A percentile compares a stretch with the other conserved stretches of the same genome.
These are phyloP conservation scores for Suillus tomentosus DNA, from an alignment of 768 basidiomycete genomes.

Conservation along the genomic window DNA sequence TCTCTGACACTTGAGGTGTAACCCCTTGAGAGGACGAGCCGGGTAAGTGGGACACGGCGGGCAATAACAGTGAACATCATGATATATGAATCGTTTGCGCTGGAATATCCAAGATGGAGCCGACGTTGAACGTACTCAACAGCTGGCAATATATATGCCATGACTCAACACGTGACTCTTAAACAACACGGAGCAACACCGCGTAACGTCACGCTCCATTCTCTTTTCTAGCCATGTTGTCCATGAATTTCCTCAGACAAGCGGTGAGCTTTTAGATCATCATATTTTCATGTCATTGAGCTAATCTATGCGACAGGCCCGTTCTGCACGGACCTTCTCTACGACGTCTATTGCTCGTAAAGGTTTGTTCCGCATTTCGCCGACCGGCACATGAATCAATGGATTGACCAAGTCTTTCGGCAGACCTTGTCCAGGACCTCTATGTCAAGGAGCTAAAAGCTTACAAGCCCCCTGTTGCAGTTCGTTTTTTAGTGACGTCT, in stretches of 20 bases:
- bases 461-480: conserved; percentile 78
- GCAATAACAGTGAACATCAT: conserved; percentile 27
- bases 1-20: conserved; percentile 47
- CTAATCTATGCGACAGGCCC: conserved; percentile 43
- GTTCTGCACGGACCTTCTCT: conserved; percentile 59
- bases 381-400: conserved; percentile 14
- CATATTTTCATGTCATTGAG: conserved; percentile 7
- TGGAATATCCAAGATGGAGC: neutral
- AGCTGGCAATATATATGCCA: neutral
- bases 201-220: conserved; percentile 50
- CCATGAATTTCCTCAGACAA: conserved; percentile 57
- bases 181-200: conserved; percentile 28
- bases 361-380: conserved; percentile 47
- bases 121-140: neutral
- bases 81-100: conserved; percentile 8
- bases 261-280: conserved; percentile 31
- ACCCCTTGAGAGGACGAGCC: conserved; percentile 33
- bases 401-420: conserved; percentile 11
- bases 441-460: conserved; percentile 88
- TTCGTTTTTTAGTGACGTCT: conserved; percentile 41
- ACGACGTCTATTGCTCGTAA: conserved; percentile 61
- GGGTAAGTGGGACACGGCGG: conserved; percentile 45
- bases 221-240: conserved; percentile 61
- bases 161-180: conserved; percentile 24
- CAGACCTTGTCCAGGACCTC: conserved; percentile 91